phyloP scores from a whole-genome alignment of 2,329 filamentous ascomycete genomes.

The Penicillium sp. region DNA sequence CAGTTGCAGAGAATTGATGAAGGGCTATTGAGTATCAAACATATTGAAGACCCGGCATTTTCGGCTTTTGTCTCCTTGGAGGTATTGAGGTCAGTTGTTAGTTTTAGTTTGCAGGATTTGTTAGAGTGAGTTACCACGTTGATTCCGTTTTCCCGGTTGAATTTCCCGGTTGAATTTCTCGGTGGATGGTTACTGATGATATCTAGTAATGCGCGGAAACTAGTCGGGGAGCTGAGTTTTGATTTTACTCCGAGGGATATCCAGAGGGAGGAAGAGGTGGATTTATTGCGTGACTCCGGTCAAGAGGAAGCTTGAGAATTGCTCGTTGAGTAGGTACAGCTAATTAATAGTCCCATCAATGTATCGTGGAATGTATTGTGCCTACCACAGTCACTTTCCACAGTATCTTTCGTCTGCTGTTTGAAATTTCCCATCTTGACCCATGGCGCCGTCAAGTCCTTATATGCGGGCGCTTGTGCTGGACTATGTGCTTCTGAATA shows the following conservation, averaged over 20 bases:
- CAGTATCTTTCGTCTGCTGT: too few relatives aligned
- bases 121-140: constrained; percentile 32
- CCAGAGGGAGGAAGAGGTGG: constrained; percentile 6
- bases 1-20: constrained; percentile 57
- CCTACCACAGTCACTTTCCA: too few relatives aligned
- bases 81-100: constrained; percentile 45
- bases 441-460: too few relatives aligned
- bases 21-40: constrained; percentile 59
- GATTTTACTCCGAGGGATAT: constrained; percentile 19
- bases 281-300: not conserved
- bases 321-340: too few relatives aligned
- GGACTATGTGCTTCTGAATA: too few relatives aligned
- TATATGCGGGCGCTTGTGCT: too few relatives aligned
- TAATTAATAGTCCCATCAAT: too few relatives aligned
- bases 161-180: too few relatives aligned
- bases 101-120: constrained; percentile 28
- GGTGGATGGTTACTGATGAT: too few relatives aligned
- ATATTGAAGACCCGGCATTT: constrained; percentile 68
- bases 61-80: constrained; percentile 71
- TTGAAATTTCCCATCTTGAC: too few relatives aligned
- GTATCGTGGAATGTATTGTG: too few relatives aligned
- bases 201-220: constrained; percentile 27
- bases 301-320: not conserved
- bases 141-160: too few relatives aligned
- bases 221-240: constrained; percentile 35